phyloP scores from a whole-genome alignment of 2,329 filamentous ascomycete genomes.

The Arthrinium phaeospermum region DNA sequence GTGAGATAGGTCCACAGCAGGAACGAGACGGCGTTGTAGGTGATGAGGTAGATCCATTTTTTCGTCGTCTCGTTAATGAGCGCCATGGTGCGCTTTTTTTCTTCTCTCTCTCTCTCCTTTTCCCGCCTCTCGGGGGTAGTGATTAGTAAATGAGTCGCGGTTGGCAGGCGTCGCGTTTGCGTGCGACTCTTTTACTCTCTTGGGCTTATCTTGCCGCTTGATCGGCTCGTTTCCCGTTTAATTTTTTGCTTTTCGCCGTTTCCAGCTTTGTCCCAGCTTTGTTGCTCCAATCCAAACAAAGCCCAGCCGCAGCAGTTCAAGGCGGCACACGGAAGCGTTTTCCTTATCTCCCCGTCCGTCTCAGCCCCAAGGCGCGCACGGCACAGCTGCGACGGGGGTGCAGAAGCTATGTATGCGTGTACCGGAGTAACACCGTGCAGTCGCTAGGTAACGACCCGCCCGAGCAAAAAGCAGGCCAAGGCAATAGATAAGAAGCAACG shows the following conservation, averaged over 20 bases:
- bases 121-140: background rate
- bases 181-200: background rate
- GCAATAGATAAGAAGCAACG: constrained; percentile 8
- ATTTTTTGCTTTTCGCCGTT: background rate
- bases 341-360: constrained; percentile 10
- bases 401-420: background rate
- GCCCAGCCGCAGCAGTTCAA: background rate
- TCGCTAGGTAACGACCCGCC: background rate
- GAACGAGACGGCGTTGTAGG: constrained; percentile 36
- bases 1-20: constrained; percentile 27
- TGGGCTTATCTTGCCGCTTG: background rate
- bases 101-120: background rate
- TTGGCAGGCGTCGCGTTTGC: too few species aligned
- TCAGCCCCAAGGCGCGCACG: background rate
- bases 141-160: background rate
- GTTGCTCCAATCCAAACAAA: background rate
- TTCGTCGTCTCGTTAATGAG: constrained; percentile 12
- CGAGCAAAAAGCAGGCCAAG: background rate
- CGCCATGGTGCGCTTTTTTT: background rate
- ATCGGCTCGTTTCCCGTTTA: background rate
- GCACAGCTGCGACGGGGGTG: background rate
- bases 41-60: constrained; percentile 36
- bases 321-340: background rate
- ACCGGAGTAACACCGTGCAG: background rate
- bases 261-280: background rate